Conservation (phyloP, 2,329 filamentous ascomycete genomes). For the Penicillium janthinellum region DNA sequence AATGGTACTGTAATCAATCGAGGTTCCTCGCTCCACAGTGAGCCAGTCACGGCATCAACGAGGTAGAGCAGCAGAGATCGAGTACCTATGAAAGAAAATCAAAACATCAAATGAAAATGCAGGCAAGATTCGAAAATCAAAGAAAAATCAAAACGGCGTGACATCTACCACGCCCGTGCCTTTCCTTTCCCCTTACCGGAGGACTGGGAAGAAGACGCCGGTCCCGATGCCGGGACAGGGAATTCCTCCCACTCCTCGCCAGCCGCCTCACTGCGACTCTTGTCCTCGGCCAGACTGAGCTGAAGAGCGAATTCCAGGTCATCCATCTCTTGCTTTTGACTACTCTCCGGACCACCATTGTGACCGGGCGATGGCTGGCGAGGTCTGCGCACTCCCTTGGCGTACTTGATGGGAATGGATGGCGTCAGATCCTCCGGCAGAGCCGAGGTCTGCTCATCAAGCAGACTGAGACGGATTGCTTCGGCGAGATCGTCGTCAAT, state of each 20-base stretch:
- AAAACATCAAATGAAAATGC: not conserved
- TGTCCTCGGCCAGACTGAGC: conserved; percentile 62
- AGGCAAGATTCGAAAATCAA: not conserved
- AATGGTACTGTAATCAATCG: not conserved
- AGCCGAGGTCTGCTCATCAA: conserved; percentile 35
- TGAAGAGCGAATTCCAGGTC: conserved; percentile 65
- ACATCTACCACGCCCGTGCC: conserved; percentile 27
- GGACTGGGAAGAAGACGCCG: conserved; percentile 23
- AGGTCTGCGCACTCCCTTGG: conserved; percentile 27
- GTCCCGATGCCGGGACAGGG: conserved; percentile 26
- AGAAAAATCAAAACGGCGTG: not conserved
- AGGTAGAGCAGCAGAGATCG: not conserved
- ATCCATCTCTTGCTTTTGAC: conserved; percentile 52
- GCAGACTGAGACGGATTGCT: conserved; percentile 59
- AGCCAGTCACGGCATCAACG: not conserved
- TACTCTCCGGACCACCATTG: conserved; percentile 33
- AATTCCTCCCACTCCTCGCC: conserved; percentile 35
- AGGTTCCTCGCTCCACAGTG: not conserved
- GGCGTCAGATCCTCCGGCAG: conserved; percentile 20
- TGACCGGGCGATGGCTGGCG: conserved; percentile 21
- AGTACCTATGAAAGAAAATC: not conserved
- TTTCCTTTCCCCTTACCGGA: conserved; percentile 40
- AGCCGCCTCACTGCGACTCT: conserved; percentile 44
- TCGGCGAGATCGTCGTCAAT: conserved; percentile 63
- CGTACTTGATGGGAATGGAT: conserved; percentile 41